Base-by-base conservation (phyloP, 768 basidiomycete species). In the Cubamyces sp. region DNA sequence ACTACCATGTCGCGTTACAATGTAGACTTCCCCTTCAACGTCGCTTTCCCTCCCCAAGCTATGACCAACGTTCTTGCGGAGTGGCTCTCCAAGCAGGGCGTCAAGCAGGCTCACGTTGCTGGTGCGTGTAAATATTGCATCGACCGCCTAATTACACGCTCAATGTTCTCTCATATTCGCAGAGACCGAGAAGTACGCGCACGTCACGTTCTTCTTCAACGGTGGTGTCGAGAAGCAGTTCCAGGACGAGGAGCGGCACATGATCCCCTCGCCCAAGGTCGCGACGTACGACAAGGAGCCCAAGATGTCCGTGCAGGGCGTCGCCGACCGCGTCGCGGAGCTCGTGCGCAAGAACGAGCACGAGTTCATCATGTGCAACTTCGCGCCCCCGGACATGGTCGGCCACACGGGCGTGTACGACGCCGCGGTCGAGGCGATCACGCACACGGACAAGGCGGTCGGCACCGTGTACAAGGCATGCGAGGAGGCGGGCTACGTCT, bases 131-230 rank as follows among this genome's bases (percentile, higher is more conserved):
- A 9, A 9, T 1, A 5, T 34, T 34, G 9, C 11, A 37, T 9
- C 16, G 19, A 12, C 34, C 15, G 23, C 12, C 37, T 5, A 1
- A n/a, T 8, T 15, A 18, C n/a, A 11, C 54, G 18, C 53, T 15
- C 21, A 37, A 15, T 23, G 42, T 37, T 12, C 39, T 15, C 56
- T 54, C 30, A 21, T 26, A 12, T 7, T 42, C 54, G 1, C 70
- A 84, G 95, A 97, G 74, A 96, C 95, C n/a, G 95, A 96, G 74
- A 96, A 98, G 77, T 98, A 96, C 74, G 94, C 94, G 1, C 95
- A 98, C 71, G 92, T 98, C 57, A 98, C 95, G 0, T 96, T 97
- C 82, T 97, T 96, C 84, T 96, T 97, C 84, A 97, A 96, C 75
- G 96, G 95, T 15, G 95, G 95, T 58, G 87, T 94, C 28, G 96